Evolutionary conservation across 2,329 filamentous ascomycete genomes (phyloP).

Genomic region (Calonectria pauciramosa): DNA sequence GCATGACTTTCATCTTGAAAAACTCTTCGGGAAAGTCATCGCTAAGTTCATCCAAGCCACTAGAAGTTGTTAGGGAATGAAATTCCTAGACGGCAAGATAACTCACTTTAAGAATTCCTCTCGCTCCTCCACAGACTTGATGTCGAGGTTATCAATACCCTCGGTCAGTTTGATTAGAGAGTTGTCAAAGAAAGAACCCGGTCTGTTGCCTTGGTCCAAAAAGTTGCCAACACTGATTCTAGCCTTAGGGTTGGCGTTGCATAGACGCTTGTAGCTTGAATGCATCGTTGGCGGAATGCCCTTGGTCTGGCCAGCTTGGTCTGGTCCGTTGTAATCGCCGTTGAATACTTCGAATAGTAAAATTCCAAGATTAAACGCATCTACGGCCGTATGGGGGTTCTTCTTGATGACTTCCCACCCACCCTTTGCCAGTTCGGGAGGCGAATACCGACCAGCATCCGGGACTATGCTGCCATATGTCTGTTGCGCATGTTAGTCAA

Average conservation of each 20-base stretch:
- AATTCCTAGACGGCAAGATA: too few relatives aligned
- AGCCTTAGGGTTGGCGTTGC: conserved; percentile 90
- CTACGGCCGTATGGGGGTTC: conserved; percentile 83
- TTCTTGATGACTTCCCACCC: conserved; percentile 95
- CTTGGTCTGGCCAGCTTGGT: conserved; percentile 89
- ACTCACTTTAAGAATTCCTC: conserved; percentile 82
- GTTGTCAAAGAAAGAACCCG: conserved; percentile 91
- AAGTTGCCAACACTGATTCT: conserved; percentile 88
- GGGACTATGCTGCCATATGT: conserved; percentile 90
- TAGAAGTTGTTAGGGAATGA: conserved; percentile 53
- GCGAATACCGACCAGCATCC: conserved; percentile 85
- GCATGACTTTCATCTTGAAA: conserved; percentile 96
- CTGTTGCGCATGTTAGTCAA: conserved; percentile 56
- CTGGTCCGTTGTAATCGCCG: conserved; percentile 80
- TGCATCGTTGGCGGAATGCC: conserved; percentile 91
- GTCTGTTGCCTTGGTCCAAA: conserved; percentile 87
- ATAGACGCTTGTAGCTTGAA: conserved; percentile 88
- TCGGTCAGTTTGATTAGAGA: conserved; percentile 93
- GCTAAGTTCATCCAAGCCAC: conserved; percentile 85
- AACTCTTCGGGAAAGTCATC: conserved; percentile 98
- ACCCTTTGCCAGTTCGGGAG: conserved; percentile 86
- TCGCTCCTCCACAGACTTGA: conserved; percentile 87
- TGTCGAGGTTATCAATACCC: conserved; percentile 90
- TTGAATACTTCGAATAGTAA: conserved; percentile 94
- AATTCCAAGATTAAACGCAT: conserved; percentile 88